Conservation (phyloP, 2,329 filamentous ascomycete species). For the Trichoderma sp. region DNA sequence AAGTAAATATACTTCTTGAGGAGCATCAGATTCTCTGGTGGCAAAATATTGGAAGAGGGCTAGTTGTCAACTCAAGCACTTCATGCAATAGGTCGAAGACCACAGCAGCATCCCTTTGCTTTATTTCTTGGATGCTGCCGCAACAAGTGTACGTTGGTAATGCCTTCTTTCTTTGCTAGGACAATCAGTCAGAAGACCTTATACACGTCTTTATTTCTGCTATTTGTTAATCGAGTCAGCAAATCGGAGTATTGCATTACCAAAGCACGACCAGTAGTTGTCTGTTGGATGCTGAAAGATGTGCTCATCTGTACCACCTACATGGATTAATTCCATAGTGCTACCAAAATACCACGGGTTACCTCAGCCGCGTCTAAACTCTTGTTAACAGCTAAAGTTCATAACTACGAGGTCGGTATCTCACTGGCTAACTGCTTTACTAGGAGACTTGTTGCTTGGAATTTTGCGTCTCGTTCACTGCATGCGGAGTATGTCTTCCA, state of each 20-base stretch:
- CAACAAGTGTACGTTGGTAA: neutral
- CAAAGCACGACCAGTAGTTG: fast-evolving
- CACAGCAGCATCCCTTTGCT: neutral
- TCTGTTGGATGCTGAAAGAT: neutral
- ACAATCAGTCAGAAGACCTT: fast-evolving
- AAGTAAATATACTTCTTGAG: neutral
- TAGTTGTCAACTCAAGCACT: neutral
- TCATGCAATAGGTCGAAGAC: neutral
- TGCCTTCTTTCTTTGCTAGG: neutral
- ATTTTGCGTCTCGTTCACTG: too few relatives aligned
- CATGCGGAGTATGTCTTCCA: neutral
- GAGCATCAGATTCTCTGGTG: neutral
- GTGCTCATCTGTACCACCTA: neutral
- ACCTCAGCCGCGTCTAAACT: neutral
- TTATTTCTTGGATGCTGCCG: neutral
- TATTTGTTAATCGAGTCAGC: neutral
- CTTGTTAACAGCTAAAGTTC: neutral
- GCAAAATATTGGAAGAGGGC: neutral
- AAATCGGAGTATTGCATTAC: neutral
- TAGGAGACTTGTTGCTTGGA: neutral
- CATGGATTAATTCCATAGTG: neutral
- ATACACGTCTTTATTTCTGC: neutral
- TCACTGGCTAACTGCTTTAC: neutral
- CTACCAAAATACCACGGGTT: neutral
- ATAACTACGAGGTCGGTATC: neutral